A percentile compares a stretch with the other conserved stretches of the same genome.
phyloP scores from a whole-genome alignment of 1,284 basidiomycete genomes.

The Cryptococcus deneoformans region DNA sequence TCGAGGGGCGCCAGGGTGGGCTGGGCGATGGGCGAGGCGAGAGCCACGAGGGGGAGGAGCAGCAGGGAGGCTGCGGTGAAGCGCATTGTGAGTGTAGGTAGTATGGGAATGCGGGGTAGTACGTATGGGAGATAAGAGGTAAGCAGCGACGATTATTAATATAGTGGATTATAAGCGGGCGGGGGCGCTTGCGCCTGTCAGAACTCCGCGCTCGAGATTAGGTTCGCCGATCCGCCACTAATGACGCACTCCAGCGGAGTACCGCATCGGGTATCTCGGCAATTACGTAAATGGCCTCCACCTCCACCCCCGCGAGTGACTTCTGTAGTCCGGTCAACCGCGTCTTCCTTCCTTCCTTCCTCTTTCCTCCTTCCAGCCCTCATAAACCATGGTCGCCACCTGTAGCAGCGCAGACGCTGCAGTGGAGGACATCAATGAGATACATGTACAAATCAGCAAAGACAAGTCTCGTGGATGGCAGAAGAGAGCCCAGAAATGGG shows the following conservation, averaged over 20 bases:
- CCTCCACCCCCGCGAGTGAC: no score
- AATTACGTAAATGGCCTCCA: no score
- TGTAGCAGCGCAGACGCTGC: background rate
- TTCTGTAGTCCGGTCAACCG: no score
- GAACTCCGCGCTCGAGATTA: background rate
- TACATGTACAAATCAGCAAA: background rate
- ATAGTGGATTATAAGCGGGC: background rate
- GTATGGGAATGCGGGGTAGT: background rate
- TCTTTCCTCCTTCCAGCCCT: background rate
- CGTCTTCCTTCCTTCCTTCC: background rate
- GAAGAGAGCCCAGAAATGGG: conserved; percentile 1
- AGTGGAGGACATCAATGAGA: background rate
- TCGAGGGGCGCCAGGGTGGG: conserved; percentile 38
- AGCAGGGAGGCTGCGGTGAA: conserved; percentile 21
- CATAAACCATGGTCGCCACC: background rate
- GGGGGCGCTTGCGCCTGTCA: background rate
- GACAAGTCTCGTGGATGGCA: background rate
- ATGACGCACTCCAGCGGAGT: no score
- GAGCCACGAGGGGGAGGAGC: conserved; percentile 36
- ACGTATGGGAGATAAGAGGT: conserved; percentile 3
- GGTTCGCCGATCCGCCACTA: background rate
- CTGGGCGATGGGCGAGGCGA: conserved; percentile 39
- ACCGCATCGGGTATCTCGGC: no score
- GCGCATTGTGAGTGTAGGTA: conserved; percentile 25
- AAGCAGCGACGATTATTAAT: background rate